A percentile compares a stretch with the other conserved stretches of the same genome.
These are phyloP conservation scores for Maudiozyma saulgeensis DNA, from an alignment of 805 yeast species.

Conservation along the genomic window DNA sequence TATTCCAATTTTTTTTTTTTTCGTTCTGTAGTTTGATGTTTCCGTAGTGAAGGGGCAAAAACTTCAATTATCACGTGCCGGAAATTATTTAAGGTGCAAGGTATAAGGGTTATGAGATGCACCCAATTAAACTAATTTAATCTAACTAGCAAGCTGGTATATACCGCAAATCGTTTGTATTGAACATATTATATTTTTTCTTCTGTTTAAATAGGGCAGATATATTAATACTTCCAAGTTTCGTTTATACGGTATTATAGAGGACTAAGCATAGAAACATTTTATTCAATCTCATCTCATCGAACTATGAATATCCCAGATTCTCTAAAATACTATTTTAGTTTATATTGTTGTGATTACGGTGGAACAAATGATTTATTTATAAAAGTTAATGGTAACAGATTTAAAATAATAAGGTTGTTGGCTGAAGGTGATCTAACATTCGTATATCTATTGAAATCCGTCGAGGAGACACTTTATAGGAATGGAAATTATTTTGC, in stretches of 20 bases:
- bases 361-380: slow-evolving; percentile 28
- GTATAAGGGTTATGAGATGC: not conserved
- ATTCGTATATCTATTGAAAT: slow-evolving; percentile 69
- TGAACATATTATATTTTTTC: no score
- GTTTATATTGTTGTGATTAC: slow-evolving; percentile 9
- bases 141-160: no score
- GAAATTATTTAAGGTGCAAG: not conserved
- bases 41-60: not conserved
- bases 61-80: not conserved
- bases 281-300: no score
- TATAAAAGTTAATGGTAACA: slow-evolving; percentile 44
- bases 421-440: slow-evolving; percentile 89
- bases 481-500: slow-evolving; percentile 38
- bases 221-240: no score
- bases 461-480: slow-evolving; percentile 23
- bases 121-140: no score
- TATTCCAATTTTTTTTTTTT: not conserved
- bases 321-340: not conserved
- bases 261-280: no score
- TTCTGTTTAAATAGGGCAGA: no score
- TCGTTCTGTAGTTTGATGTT: not conserved
- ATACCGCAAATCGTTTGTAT: no score
- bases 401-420: slow-evolving; percentile 55
- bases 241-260: no score
- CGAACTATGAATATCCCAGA: not conserved